phyloP scores from a whole-genome alignment of 441 rosid species.

The Erodium moschatum region DNA sequence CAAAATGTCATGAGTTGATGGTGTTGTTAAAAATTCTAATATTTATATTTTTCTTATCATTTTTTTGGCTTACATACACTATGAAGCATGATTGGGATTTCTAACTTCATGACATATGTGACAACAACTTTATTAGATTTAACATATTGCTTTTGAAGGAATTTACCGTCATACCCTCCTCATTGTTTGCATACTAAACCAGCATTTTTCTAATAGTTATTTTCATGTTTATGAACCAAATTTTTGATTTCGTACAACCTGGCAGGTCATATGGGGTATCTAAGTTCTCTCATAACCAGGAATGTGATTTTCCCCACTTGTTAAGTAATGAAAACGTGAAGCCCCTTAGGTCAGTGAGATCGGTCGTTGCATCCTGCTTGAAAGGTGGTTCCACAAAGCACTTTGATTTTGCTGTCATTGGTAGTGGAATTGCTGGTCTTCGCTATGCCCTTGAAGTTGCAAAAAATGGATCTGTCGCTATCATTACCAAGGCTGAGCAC shows the following conservation, averaged over 20 bases:
- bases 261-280: slow-evolving; percentile 36
- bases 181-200: neutral
- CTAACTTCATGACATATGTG: neutral
- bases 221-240: neutral
- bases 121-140: neutral
- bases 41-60: neutral
- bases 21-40: neutral
- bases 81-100: too few relatives aligned
- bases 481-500: slow-evolving; percentile 92
- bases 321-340: slow-evolving; percentile 24
- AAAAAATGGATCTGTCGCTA: slow-evolving; percentile 75
- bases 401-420: slow-evolving; percentile 83
- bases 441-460: slow-evolving; percentile 93
- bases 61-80: neutral
- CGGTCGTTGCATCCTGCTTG: slow-evolving; percentile 26
- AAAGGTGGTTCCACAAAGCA: slow-evolving; percentile 50
- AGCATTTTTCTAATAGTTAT: too few relatives aligned
- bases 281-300: slow-evolving; percentile 33
- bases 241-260: slow-evolving; percentile 9
- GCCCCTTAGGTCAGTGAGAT: slow-evolving; percentile 22
- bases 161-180: neutral
- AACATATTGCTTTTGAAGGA: neutral
- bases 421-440: slow-evolving; percentile 96
- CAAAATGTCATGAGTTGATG: too few relatives aligned
- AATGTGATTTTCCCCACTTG: slow-evolving; percentile 30